phyloP scores from a whole-genome alignment of 2,329 filamentous ascomycete species.

The Magnaporthales sp. region DNA sequence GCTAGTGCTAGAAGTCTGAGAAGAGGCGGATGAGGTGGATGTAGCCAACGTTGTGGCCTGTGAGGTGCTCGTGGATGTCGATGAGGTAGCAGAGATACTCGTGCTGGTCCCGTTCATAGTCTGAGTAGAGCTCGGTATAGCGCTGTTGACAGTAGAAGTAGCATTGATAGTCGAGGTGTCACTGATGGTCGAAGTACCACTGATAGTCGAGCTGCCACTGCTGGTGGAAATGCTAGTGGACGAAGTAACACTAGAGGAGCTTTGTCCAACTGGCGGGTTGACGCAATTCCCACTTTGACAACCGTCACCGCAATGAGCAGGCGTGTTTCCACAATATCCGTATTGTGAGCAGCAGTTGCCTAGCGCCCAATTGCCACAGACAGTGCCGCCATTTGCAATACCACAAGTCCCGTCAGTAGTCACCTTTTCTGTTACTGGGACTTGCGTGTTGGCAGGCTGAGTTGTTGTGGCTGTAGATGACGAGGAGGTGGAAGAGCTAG shows the following conservation, averaged over 20 bases:
- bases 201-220: background rate
- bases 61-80: background rate
- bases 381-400: background rate
- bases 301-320: background rate
- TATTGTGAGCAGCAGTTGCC: slow-evolving; percentile 4
- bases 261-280: background rate
- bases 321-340: slow-evolving; percentile 2
- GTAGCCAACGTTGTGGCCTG: background rate
- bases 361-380: slow-evolving; percentile 3
- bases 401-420: slow-evolving; percentile 1
- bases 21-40: background rate
- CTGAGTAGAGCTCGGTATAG: background rate
- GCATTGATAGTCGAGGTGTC: too few species aligned
- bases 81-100: background rate
- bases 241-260: background rate
- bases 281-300: slow-evolving; percentile 3
- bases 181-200: background rate
- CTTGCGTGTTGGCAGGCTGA: background rate
- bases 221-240: background rate
- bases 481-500: background rate
- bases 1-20: background rate
- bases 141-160: too few species aligned
- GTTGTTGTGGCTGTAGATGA: background rate
- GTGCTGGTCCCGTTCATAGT: background rate
- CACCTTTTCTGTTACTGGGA: background rate